phyloP scores from a whole-genome alignment of 306 rosid genomes.

The Vachellia pachyceras region DNA sequence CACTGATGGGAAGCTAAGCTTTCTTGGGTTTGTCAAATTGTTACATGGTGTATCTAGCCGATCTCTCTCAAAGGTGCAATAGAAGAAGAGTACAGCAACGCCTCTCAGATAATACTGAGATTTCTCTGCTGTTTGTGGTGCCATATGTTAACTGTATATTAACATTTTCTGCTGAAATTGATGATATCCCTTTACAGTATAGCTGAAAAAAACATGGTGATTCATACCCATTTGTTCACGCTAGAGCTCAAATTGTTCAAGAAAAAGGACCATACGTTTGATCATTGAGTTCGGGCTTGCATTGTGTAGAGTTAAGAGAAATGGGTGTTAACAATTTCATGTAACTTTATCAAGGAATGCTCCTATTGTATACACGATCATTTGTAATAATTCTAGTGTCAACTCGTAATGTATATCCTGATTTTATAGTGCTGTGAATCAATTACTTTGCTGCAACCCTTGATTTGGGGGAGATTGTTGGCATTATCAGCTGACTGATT shows the following conservation, averaged over 20 bases:
- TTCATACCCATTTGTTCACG: slow-evolving; percentile 9
- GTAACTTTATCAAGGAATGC: slow-evolving; percentile 3
- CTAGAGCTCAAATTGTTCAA: slow-evolving; percentile 16
- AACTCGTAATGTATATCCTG: background rate
- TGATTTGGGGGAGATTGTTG: slow-evolving; percentile 1
- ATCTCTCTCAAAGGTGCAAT: slow-evolving; percentile 53
- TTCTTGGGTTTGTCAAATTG: slow-evolving; percentile 71
- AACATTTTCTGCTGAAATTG: slow-evolving; percentile 13
- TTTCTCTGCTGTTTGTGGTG: slow-evolving; percentile 23
- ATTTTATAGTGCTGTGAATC: background rate
- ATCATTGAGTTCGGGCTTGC: slow-evolving; percentile 19
- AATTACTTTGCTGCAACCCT: background rate
- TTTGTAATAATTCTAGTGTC: background rate
- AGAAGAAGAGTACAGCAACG: slow-evolving; percentile 16
- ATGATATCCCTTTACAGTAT: slow-evolving; percentile 1
- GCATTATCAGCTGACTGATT: background rate
- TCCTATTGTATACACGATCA: background rate
- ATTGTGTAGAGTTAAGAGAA: slow-evolving; percentile 49
- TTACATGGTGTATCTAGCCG: slow-evolving; percentile 69
- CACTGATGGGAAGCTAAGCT: slow-evolving; percentile 78
- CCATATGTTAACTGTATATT: slow-evolving; percentile 4
- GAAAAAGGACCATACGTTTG: slow-evolving; percentile 14
- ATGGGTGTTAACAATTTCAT: background rate
- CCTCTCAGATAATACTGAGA: background rate
- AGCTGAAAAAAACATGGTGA: background rate